Conservation (phyloP, 805 yeast genomes). For the Kregervanrija pseudodelftensis region DNA sequence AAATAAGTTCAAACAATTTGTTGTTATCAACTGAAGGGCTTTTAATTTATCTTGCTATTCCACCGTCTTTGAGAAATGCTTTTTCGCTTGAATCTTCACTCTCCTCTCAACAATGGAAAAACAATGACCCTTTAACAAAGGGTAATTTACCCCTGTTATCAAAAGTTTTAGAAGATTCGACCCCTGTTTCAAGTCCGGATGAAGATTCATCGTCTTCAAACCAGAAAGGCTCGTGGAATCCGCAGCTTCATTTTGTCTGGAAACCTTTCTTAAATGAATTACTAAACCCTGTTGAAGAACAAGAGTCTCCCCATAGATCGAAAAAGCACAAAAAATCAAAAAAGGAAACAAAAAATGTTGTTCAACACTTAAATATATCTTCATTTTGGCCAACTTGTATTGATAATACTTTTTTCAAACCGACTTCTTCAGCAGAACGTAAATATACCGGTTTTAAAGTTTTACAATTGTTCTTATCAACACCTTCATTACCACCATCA, state of each 20-base stretch:
- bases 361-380: slow-evolving; percentile 21
- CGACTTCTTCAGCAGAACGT: slow-evolving; percentile 74
- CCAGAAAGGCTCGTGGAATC: slow-evolving; percentile 68
- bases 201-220: slow-evolving; percentile 20
- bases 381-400: slow-evolving; percentile 78
- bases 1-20: slow-evolving; percentile 46
- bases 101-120: slow-evolving; percentile 47
- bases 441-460: slow-evolving; percentile 83
- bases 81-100: slow-evolving; percentile 17
- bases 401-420: slow-evolving; percentile 74
- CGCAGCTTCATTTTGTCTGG: slow-evolving; percentile 77
- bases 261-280: slow-evolving; percentile 44
- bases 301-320: slow-evolving; percentile 12
- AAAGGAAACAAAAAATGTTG: slow-evolving; percentile 4
- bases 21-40: slow-evolving; percentile 73
- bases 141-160: slow-evolving; percentile 58
- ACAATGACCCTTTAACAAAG: slow-evolving; percentile 64
- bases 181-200: slow-evolving; percentile 29
- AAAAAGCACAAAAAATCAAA: slow-evolving; percentile 31
- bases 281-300: slow-evolving; percentile 7
- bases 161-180: slow-evolving; percentile 56
- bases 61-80: slow-evolving; percentile 20
- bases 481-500: slow-evolving; percentile 10
- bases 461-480: slow-evolving; percentile 41
- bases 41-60: slow-evolving; percentile 57